A percentile compares a stretch with the other conserved stretches of the same genome.
These are phyloP conservation scores for Notholithocarpus densiflorus DNA, from an alignment of 306 rosid species.

Conservation along the genomic window DNA sequence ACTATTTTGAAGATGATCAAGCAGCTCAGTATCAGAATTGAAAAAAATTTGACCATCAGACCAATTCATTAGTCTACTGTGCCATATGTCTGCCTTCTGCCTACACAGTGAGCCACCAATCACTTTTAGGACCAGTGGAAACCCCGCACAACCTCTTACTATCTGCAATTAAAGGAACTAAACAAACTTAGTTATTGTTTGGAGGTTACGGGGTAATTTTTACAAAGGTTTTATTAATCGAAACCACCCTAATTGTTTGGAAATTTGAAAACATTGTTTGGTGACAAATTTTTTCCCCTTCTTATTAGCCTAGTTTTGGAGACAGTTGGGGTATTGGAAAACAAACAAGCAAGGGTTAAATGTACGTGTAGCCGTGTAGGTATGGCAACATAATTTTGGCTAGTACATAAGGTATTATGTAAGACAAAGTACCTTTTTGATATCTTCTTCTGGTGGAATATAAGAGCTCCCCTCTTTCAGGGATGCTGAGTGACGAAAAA, in stretches of 20 bases:
- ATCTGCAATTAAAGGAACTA: constrained; percentile 15
- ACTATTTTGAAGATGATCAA: constrained; percentile 25
- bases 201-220: not conserved
- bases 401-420: not conserved
- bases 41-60: constrained; percentile 17
- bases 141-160: constrained; percentile 20
- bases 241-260: no score
- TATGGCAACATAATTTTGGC: not conserved
- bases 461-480: no score
- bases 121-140: constrained; percentile 28
- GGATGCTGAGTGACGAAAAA: no score
- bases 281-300: no score
- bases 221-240: no score
- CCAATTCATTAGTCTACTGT: constrained; percentile 3
- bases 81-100: constrained; percentile 17
- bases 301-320: no score
- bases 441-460: no score
- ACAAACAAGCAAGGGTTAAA: not conserved
- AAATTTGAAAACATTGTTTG: no score
- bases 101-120: constrained; percentile 24
- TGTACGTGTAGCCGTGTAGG: not conserved
- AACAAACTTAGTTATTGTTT: not conserved
- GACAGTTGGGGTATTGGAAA: no score
- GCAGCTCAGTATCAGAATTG: constrained; percentile 10
- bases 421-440: not conserved